These are phyloP conservation scores for Plectosphaerella cucumerina DNA, from an alignment of 2,329 filamentous ascomycete genomes.

Conservation along the genomic window DNA sequence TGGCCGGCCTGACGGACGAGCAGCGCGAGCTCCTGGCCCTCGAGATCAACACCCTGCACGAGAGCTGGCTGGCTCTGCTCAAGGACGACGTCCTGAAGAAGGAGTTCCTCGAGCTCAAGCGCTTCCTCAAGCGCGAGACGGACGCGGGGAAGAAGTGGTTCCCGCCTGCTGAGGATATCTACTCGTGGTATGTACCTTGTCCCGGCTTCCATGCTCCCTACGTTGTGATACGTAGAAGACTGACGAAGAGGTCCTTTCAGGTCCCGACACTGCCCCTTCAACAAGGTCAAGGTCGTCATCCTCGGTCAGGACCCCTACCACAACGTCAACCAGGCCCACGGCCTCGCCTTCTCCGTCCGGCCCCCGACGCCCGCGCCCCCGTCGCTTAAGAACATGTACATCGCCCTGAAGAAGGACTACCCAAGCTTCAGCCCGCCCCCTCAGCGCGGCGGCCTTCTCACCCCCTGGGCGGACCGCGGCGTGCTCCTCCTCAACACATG, in stretches of 20 bases:
- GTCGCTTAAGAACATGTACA: conserved; percentile 92
- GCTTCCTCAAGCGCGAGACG: conserved; percentile 77
- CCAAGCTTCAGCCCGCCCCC: conserved; percentile 72
- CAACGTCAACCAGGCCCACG: conserved; percentile 91
- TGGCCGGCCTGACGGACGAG: conserved; percentile 72
- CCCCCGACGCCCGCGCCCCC: conserved; percentile 85
- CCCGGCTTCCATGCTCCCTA: neutral
- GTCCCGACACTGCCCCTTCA: conserved; percentile 89
- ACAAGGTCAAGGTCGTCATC: conserved; percentile 87
- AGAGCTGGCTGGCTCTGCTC: conserved; percentile 84
- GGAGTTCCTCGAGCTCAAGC: conserved; percentile 84
- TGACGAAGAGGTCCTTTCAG: conserved; percentile 40
- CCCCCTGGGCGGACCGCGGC: conserved; percentile 88
- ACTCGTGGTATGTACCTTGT: conserved; percentile 72
- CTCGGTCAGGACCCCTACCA: conserved; percentile 97
- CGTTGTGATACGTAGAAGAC: conserved; percentile 1
- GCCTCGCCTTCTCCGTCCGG: conserved; percentile 90
- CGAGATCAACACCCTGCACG: conserved; percentile 88
- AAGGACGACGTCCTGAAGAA: conserved; percentile 79
- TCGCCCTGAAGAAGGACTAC: conserved; percentile 81
- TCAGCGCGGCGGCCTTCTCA: conserved; percentile 76
- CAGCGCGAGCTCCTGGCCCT: conserved; percentile 78
- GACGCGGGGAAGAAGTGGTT: conserved; percentile 74
- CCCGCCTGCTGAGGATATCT: conserved; percentile 83
- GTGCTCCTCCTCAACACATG: conserved; percentile 94